These are phyloP conservation scores for Jaenimonas drosophilae DNA, from an alignment of 208 protist genomes.

Conservation along the genomic window DNA sequence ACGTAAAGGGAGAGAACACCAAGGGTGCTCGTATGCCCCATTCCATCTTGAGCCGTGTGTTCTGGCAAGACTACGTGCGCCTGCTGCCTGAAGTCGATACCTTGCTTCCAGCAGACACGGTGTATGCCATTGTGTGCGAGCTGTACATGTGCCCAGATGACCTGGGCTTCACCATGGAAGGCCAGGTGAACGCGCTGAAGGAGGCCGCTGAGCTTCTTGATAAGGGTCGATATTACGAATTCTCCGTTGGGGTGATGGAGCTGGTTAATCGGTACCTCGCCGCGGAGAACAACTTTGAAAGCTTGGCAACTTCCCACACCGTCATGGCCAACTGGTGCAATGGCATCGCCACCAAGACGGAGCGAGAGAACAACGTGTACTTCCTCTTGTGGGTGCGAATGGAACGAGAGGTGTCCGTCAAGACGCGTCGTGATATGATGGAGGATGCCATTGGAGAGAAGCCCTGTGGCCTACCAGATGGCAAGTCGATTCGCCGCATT, in stretches of 20 bases:
- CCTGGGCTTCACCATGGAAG: conserved; percentile 68
- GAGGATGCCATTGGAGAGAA: conserved; percentile 45
- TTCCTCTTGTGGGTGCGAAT: conserved; percentile 80
- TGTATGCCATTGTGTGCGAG: conserved; percentile 71
- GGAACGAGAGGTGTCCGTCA: conserved; percentile 29
- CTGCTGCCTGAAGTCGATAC: conserved; percentile 69
- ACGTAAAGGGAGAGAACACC: conserved; percentile 46
- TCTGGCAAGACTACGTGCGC: conserved; percentile 89
- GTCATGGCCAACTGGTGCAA: conserved; percentile 71
- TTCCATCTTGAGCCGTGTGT: conserved; percentile 56
- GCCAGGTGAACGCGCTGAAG: conserved; percentile 67
- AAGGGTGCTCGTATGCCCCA: conserved; percentile 70
- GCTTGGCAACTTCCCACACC: conserved; percentile 33
- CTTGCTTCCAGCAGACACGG: conserved; percentile 47
- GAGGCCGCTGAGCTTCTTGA: conserved; percentile 75
- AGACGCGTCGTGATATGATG: conserved; percentile 14
- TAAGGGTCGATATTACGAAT: conserved; percentile 76
- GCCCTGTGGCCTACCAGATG: conserved; percentile 30
- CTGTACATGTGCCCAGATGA: conserved; percentile 75
- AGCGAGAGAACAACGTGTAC: conserved; percentile 49
- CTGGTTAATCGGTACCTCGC: conserved; percentile 58
- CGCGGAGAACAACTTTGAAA: conserved; percentile 49
- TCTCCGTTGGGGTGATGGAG: conserved; percentile 46
- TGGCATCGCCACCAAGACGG: conserved; percentile 35
- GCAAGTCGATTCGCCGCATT: conserved; percentile 52